These are phyloP conservation scores for Babesia bovis DNA, from an alignment of 169 alveolate species.

Conservation along the genomic window DNA sequence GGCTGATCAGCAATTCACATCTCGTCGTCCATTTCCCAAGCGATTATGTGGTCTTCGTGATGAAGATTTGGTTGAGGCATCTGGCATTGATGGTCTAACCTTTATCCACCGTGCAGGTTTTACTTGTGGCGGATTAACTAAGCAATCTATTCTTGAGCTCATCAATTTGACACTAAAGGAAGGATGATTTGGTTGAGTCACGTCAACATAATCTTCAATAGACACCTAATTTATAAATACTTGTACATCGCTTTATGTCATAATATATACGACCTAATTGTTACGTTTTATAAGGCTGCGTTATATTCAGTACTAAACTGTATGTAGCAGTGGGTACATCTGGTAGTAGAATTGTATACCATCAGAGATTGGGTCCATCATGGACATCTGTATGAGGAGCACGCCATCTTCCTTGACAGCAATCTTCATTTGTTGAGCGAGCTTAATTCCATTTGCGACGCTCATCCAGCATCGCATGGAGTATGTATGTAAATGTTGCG, in stretches of 20 bases:
- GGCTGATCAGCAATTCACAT: constrained; percentile 60
- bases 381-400: constrained; percentile 47
- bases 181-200: no score
- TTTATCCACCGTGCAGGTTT: constrained; percentile 79
- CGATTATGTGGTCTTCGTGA: constrained; percentile 73
- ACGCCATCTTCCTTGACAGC: constrained; percentile 65
- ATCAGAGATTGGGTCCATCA: constrained; percentile 45
- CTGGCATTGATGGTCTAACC: constrained; percentile 70
- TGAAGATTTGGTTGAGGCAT: constrained; percentile 67
- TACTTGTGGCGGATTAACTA: constrained; percentile 77
- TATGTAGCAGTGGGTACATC: constrained; percentile 55
- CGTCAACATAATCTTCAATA: no score
- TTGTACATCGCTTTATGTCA: no score
- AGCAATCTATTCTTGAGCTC: constrained; percentile 59
- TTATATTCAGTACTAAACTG: background rate
- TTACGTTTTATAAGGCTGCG: no score
- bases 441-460: constrained; percentile 64
- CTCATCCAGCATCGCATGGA: constrained; percentile 56
- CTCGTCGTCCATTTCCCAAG: constrained; percentile 75
- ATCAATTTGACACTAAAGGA: constrained; percentile 42
- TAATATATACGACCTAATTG: no score
- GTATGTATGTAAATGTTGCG: constrained; percentile 47
- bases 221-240: no score
- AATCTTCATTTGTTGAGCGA: constrained; percentile 30
- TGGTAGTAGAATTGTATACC: constrained; percentile 61